Evolutionary conservation across 73 alveolate species (phyloP).

Genomic region (Paramecium biaurelia): DNA sequence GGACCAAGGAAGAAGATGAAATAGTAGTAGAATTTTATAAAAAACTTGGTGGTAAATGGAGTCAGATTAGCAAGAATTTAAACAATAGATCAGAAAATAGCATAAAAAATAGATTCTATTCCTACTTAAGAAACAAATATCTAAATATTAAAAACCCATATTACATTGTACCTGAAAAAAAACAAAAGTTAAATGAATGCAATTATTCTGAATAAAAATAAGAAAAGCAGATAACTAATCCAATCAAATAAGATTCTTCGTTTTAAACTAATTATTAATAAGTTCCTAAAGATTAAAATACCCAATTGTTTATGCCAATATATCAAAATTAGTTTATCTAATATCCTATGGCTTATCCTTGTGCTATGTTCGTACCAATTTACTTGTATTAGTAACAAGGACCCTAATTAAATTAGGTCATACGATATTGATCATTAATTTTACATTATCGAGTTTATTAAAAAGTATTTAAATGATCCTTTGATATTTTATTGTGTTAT

Average conservation of each 20-base stretch:
- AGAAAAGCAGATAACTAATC: not conserved
- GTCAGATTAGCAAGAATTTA: constrained; percentile 81
- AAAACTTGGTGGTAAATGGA: constrained; percentile 91
- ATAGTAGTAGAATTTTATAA: constrained; percentile 46
- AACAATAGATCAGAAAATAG: constrained; percentile 95
- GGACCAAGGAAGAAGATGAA: constrained; percentile 63
- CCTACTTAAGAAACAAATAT: constrained; percentile 55
- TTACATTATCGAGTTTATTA: constrained; percentile 6
- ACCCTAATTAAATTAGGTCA: not conserved
- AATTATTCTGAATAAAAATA: not conserved
- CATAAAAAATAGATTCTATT: constrained; percentile 87
- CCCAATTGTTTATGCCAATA: not conserved
- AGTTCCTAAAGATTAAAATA: not conserved
- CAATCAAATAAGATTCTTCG: not conserved
- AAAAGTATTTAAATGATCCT: not conserved
- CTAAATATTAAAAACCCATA: constrained; percentile 46
- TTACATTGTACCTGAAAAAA: constrained; percentile 37
- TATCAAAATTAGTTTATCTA: not conserved
- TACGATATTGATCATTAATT: not conserved
- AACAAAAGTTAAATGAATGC: not conserved
- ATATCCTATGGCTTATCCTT: not conserved
- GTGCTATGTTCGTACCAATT: not conserved
- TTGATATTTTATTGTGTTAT: not conserved
- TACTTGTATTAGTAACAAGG: not conserved
- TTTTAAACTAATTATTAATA: not conserved